phyloP scores from a whole-genome alignment of 495 filamentous ascomycete species.

The Lineolata rhizophorae region DNA sequence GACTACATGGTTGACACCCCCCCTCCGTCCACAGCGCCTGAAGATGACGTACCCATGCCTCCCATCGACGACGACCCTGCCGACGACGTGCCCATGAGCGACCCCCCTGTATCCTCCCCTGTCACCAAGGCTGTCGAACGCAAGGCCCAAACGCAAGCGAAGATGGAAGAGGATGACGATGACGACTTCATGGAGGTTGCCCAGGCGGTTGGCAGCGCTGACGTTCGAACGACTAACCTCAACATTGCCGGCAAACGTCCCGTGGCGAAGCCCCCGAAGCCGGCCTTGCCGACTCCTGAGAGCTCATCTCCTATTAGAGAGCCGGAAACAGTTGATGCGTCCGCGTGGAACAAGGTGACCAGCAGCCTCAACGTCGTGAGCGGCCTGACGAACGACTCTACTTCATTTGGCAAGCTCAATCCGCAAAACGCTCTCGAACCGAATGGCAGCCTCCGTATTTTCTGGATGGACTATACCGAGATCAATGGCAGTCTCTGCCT shows the following conservation, averaged over 20 bases:
- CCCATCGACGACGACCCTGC: conserved; percentile 30
- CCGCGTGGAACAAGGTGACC: conserved; percentile 73
- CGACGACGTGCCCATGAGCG: conserved; percentile 60
- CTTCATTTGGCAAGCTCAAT: conserved; percentile 52
- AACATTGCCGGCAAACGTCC: conserved; percentile 76
- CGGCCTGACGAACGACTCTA: conserved; percentile 40
- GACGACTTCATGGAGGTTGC: conserved; percentile 76
- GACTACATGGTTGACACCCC: conserved; percentile 14
- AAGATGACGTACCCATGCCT: conserved; percentile 31
- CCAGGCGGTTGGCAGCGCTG: conserved; percentile 39
- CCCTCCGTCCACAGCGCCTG: conserved; percentile 18
- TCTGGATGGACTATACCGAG: conserved; percentile 94
- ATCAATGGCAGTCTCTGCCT: conserved; percentile 79
- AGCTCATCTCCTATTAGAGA: conserved; percentile 55
- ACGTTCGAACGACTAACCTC: conserved; percentile 28
- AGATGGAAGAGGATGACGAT: conserved; percentile 38
- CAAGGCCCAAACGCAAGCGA: conserved; percentile 34
- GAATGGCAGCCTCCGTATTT: conserved; percentile 81
- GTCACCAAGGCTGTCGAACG: conserved; percentile 58
- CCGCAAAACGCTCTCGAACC: conserved; percentile 65
- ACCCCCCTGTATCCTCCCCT: conserved; percentile 65
- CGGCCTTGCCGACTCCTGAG: conserved; percentile 40
- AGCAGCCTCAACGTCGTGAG: conserved; percentile 68
- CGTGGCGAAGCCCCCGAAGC: conserved; percentile 38
- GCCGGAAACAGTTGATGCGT: conserved; percentile 47